Evolutionary conservation across 2,329 filamentous ascomycete species (phyloP).

Genomic region (Botrytis porri): DNA sequence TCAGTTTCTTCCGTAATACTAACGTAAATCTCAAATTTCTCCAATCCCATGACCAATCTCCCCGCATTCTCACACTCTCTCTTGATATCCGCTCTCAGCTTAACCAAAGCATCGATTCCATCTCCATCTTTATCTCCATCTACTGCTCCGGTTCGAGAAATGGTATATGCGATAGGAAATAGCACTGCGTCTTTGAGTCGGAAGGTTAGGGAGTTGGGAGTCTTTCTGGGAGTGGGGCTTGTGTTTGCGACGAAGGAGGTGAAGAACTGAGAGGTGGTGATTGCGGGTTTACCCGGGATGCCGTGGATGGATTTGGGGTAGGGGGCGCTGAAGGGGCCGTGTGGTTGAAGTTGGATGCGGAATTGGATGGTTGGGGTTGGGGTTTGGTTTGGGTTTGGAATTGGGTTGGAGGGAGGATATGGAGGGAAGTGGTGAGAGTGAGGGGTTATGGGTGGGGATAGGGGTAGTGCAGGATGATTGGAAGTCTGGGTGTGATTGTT

Average conservation of each 20-base stretch:
- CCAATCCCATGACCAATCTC: not conserved
- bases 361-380: not conserved
- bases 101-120: not conserved
- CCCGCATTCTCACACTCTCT: not conserved
- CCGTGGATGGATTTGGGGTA: not conserved
- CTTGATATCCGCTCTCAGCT: not conserved
- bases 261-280: not conserved
- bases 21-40: not conserved
- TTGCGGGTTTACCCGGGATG: not conserved
- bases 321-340: not conserved
- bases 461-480: not conserved
- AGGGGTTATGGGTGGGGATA: not conserved
- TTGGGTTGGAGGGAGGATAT: not conserved
- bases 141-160: not conserved
- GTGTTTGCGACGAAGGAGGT: not conserved
- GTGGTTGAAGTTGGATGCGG: not conserved
- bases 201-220: not conserved
- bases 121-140: not conserved
- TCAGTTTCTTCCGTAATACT: not conserved
- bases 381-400: not conserved
- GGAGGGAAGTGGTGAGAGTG: too few species aligned
- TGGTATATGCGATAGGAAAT: not conserved
- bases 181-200: slow-evolving; percentile 4
- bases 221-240: too few species aligned
- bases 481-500: not conserved